Conservation (phyloP, 2,329 filamentous ascomycete genomes). For the Curvularia sp. region DNA sequence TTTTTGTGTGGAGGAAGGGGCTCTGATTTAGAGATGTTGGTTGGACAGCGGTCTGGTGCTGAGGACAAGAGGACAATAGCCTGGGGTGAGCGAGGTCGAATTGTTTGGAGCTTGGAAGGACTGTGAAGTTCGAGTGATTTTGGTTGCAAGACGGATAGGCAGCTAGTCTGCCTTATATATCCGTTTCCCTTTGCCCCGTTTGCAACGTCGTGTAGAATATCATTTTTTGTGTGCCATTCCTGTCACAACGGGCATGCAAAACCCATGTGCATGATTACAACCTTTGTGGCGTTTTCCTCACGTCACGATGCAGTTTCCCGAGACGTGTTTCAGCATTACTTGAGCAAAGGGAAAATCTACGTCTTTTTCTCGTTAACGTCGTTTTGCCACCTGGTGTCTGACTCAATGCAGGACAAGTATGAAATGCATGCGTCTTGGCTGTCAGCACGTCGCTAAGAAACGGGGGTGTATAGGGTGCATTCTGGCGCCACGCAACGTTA, state of each 20-base stretch:
- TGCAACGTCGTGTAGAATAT: neutral
- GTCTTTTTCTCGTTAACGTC: neutral
- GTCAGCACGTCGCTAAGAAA: slow-evolving; percentile 8
- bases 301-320: slow-evolving; percentile 20
- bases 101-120: too few species aligned
- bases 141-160: too few species aligned
- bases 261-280: slow-evolving; percentile 1
- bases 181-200: neutral
- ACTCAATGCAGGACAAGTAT: neutral
- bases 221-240: neutral
- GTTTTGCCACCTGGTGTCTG: neutral
- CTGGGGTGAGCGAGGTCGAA: too few species aligned
- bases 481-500: slow-evolving; percentile 15
- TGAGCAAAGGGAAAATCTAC: neutral
- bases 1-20: too few species aligned
- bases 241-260: slow-evolving; percentile 5
- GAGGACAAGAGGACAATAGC: neutral
- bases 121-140: too few species aligned
- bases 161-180: neutral
- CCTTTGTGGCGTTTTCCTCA: slow-evolving; percentile 23
- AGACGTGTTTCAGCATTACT: slow-evolving; percentile 9
- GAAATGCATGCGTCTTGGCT: slow-evolving; percentile 5
- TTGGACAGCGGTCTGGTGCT: neutral
- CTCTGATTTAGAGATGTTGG: too few species aligned
- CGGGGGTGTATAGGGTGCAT: neutral